Percentiles rank a stretch among this genome's conserved stretches.
These are phyloP conservation scores for Podospora bellae-mahoneyi DNA, from an alignment of 495 filamentous ascomycete genomes.

Conservation along the genomic window DNA sequence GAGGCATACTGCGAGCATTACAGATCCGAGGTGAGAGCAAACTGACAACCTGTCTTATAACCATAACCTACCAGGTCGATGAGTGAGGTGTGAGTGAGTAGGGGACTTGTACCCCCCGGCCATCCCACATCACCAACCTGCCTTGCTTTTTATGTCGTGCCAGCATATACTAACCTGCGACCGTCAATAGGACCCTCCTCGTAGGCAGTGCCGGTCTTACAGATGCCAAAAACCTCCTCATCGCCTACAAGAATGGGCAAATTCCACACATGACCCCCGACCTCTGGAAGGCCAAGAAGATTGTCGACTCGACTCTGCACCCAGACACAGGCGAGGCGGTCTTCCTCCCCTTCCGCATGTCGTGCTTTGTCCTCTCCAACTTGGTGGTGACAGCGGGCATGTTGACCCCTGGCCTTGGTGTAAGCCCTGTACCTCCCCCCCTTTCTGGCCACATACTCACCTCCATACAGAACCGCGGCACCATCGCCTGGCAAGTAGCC, in stretches of 20 bases:
- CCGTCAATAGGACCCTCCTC: conserved; percentile 64
- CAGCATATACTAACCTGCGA: conserved; percentile 6
- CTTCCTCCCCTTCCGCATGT: conserved; percentile 95
- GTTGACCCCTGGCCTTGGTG: conserved; percentile 80
- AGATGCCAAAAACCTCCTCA: conserved; percentile 71
- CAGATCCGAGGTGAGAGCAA: conserved; percentile 90
- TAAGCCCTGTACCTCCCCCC: conserved; percentile 34
- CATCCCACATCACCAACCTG: neutral
- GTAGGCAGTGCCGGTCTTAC: conserved; percentile 73
- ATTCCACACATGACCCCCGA: conserved; percentile 79
- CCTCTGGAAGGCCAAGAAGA: conserved; percentile 92
- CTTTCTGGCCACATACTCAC: neutral
- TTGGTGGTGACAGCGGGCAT: conserved; percentile 96
- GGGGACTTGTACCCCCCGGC: neutral
- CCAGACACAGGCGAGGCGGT: conserved; percentile 92
- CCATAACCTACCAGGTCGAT: conserved; percentile 2
- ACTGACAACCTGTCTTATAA: neutral
- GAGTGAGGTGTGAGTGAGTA: neutral
- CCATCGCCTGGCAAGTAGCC: conserved; percentile 88
- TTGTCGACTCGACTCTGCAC: conserved; percentile 92
- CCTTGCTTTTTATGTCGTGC: neutral
- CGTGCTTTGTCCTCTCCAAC: conserved; percentile 89
- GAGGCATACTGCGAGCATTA: conserved; percentile 79
- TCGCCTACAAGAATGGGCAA: conserved; percentile 77
- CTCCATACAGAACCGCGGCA: conserved; percentile 66